Percentiles rank a stretch among this genome's conserved stretches.
Conservation (phyloP, 1,284 basidiomycete genomes). For the Ustilago shanxiensis region DNA sequence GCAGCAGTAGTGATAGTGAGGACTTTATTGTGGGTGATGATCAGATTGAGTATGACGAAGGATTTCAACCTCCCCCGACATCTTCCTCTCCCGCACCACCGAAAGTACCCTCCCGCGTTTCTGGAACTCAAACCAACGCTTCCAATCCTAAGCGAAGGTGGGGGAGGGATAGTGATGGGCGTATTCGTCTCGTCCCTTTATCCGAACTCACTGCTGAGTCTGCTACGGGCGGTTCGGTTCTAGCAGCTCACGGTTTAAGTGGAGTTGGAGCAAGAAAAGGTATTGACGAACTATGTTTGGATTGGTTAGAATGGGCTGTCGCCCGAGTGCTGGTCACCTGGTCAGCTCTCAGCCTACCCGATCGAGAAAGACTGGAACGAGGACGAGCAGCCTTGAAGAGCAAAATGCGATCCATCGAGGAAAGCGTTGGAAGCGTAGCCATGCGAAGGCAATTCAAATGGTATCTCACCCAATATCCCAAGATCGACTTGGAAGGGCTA, state of each 20-base stretch:
- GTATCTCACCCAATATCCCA: constrained; percentile 50
- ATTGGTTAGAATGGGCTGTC: constrained; percentile 52
- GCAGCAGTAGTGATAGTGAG: constrained; percentile 18
- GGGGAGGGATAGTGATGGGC: constrained; percentile 20
- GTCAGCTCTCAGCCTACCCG: constrained; percentile 16
- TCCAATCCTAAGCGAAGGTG: background rate
- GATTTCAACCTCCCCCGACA: constrained; percentile 9
- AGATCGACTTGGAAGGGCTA: constrained; percentile 24
- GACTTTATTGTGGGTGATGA: constrained; percentile 47
- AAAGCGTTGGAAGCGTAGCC: constrained; percentile 32
- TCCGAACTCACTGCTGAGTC: constrained; percentile 2
- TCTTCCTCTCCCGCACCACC: background rate
- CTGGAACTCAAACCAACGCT: background rate
- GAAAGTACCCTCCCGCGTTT: background rate
- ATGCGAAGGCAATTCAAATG: constrained; percentile 55
- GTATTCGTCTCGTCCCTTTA: constrained; percentile 24
- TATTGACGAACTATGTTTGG: constrained; percentile 42
- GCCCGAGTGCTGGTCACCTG: constrained; percentile 40
- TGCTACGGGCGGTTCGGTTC: constrained; percentile 1
- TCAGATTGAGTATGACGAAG: constrained; percentile 42
- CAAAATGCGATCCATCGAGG: constrained; percentile 32
- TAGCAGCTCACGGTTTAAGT: constrained; percentile 25
- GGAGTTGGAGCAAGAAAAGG: constrained; percentile 15
- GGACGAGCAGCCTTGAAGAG: constrained; percentile 29
- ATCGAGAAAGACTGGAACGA: constrained; percentile 38